Percentiles rank a stretch among this genome's conserved stretches.
Evolutionary conservation across 2,329 filamentous ascomycete species (phyloP).

Genomic region (Triangularia verruculosa): DNA sequence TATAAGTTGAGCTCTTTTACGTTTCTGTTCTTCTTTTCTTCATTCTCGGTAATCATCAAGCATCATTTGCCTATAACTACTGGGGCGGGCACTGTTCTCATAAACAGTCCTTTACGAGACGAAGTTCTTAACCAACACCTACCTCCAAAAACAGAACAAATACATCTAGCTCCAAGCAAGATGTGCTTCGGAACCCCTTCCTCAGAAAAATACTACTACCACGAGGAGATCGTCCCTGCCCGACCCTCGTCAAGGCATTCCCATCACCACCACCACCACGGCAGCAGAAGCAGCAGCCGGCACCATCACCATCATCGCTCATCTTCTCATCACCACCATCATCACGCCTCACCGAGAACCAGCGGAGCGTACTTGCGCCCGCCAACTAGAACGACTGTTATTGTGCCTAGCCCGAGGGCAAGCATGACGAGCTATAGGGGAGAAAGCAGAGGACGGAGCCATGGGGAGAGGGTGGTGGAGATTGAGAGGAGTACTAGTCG

Average conservation of each 20-base stretch:
- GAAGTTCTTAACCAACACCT: too few species aligned
- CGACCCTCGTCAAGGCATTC: conserved; percentile 36
- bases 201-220: conserved; percentile 52
- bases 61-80: too few species aligned
- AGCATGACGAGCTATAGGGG: conserved; percentile 38
- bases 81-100: too few species aligned
- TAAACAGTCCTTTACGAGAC: too few species aligned
- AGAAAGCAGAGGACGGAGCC: background rate
- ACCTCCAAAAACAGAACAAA: too few species aligned
- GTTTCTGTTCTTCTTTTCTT: background rate
- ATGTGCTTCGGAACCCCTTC: conserved; percentile 52
- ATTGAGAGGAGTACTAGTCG: conserved; percentile 24
- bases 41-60: too few species aligned
- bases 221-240: conserved; percentile 51
- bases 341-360: conserved; percentile 19
- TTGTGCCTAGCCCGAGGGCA: conserved; percentile 39
- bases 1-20: background rate
- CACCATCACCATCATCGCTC: conserved; percentile 15
- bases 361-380: background rate
- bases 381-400: background rate
- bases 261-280: conserved; percentile 35
- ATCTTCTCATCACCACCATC: conserved; percentile 21
- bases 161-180: conserved; percentile 25
- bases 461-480: background rate
- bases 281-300: conserved; percentile 18